Evolutionary conservation across 768 basidiomycete species (phyloP), one percentile per base, ranked within the genome.

Genomic region (Tylopilus sp.): DNA sequence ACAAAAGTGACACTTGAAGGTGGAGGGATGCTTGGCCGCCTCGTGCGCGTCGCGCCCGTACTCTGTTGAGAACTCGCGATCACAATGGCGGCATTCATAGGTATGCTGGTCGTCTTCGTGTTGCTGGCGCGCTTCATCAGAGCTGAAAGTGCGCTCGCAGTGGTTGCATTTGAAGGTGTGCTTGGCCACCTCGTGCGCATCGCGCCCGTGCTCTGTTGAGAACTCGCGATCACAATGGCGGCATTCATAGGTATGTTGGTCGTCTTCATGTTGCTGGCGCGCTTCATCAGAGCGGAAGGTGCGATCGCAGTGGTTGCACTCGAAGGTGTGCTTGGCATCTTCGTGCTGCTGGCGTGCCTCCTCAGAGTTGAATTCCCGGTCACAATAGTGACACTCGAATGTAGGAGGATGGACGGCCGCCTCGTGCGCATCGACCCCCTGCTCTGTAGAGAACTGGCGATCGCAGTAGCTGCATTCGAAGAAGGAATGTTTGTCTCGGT

Each of bases 391-490:
- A 34, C 62, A 68, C 28, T 51, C 31, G 49, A 57, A 62, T n/a
- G 0, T 9, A 6, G 46, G 24, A 8, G 45, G 29, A 6, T 54
- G 53, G 4, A 24, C 17, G 13, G 37, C 47, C 4, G 6, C 8
- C 21, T 61, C 44, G 36, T 69, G 66, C 1, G 47, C 11, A 22
- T 34, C 29, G 13, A 54, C 55, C 0, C 52, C 57, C 1, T 38
- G 14, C 11, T 31, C 25, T 4, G 61, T 57, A 17, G 13, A 4
- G 46, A 60, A 62, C 2, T 38, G 22, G 5, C 48, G 46, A 14
- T 56, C 36, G 12, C 67, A 66, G 28, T 60, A 31, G 7, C n/a
- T 8, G 21, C 67, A 69, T 40, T 56, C 46, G 26, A 62, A 50
- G 21, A 0, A 3, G 22, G 17, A 0, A 45, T 66, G 63, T 14